Conservation (phyloP, 1,284 basidiomycete genomes). For the Wolfiporia cocos region DNA sequence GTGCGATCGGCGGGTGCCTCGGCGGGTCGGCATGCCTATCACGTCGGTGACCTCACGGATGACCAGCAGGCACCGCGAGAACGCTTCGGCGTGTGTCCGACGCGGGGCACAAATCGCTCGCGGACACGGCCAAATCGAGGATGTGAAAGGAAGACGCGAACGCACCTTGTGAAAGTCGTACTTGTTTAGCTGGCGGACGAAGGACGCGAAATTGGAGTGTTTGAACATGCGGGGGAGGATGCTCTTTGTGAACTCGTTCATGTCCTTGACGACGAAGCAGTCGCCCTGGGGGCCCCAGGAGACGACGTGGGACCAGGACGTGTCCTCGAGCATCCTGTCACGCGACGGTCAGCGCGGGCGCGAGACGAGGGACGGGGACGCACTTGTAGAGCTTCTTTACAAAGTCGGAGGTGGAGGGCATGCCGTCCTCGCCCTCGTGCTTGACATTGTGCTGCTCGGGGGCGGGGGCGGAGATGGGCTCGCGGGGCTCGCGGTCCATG, state of each 20-base stretch:
- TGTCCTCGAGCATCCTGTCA: slow-evolving; percentile 82
- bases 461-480: slow-evolving; percentile 15
- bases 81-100: too few species aligned
- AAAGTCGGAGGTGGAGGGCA: slow-evolving; percentile 83
- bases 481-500: slow-evolving; percentile 21
- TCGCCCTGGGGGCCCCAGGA: slow-evolving; percentile 86
- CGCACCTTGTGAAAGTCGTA: slow-evolving; percentile 95
- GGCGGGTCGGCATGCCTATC: too few species aligned
- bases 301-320: slow-evolving; percentile 68
- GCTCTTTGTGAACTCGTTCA: slow-evolving; percentile 95
- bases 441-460: slow-evolving; percentile 21
- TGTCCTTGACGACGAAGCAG: slow-evolving; percentile 96
- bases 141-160: slow-evolving; percentile 2
- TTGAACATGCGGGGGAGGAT: slow-evolving; percentile 95
- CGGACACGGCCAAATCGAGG: too few species aligned
- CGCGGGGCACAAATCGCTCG: too few species aligned
- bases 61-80: too few species aligned
- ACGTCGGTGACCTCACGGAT: too few species aligned
- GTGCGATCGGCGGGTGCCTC: too few species aligned
- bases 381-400: slow-evolving; percentile 95
- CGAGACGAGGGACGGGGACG: slow-evolving; percentile 20
- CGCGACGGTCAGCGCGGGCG: slow-evolving; percentile 7
- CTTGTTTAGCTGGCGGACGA: slow-evolving; percentile 95
- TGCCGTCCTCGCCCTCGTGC: slow-evolving; percentile 45
- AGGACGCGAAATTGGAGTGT: slow-evolving; percentile 94